Base-by-base conservation (phyloP, 2,329 filamentous ascomycete species). In the Cordyceps cateniannulata region DNA sequence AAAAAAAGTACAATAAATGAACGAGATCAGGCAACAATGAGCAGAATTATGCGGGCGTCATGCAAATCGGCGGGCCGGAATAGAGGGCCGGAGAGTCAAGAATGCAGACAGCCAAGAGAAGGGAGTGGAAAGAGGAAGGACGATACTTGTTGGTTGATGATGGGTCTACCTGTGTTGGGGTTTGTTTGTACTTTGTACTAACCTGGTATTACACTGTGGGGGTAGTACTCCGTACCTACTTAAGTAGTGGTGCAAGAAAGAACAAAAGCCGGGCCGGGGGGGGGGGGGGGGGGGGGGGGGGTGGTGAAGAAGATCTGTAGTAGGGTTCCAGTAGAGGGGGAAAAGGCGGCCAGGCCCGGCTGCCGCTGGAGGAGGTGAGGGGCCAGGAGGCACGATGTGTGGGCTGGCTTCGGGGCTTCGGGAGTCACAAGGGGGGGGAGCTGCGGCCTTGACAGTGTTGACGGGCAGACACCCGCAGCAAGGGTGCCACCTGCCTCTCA, bases 71-170 rank as follows among this genome's bases (percentile, higher is more conserved):
- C 47, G 47, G 56, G 56, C 35, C 56, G 24, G 25, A n/a, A 12
- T 22, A 44, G 47, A 32, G 22, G 47, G 32, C 56, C 18, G 14
- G 6, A 42, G 38, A 35, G 32, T 35, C 32, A 25, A n/a, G 20
- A 40, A 18, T 27, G 38, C 12, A 29, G 52, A 32, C 5, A 45
- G 25, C 38, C 22, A 16, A 29, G 38, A 45, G 27, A 32, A 32
- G n/a, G 18, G 38, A 42, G 24, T 35, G 20, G 52, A 18, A 16
- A 45, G 40, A 20, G 12, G 20, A n/a, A n/a, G 25, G n/a, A n/a
- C 44, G 18, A 8, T 25, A 20, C 35, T 51, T 59, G 56, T 59
- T 59, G 56, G 56, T 55, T 44, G 35, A 40, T 29, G 45, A n/a
- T 42, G 40, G 45, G 32, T 35, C 32, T n/a, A n/a, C n/a, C n/a